Conservation (phyloP, 768 basidiomycete species). For the Rhizopogon rudus region DNA sequence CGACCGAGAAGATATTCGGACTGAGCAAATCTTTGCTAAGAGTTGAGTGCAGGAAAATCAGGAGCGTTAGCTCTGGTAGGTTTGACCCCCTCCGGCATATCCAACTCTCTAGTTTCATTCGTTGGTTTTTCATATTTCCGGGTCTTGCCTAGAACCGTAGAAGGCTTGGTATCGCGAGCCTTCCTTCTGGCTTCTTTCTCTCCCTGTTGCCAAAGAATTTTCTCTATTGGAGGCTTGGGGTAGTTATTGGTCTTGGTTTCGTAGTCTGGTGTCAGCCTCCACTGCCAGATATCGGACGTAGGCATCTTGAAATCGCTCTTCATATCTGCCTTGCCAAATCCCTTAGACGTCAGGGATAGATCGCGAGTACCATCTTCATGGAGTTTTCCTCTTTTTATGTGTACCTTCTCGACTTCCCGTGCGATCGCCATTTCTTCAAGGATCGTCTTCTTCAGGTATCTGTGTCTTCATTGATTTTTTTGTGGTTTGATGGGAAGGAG, state of each 20-base stretch:
- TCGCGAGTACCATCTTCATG: constrained; percentile 4
- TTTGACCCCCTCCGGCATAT: background rate
- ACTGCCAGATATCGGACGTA: background rate
- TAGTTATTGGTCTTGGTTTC: constrained; percentile 1
- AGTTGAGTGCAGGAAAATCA: background rate
- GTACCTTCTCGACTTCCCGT: constrained; percentile 15
- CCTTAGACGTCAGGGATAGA: background rate
- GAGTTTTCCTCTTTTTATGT: constrained; percentile 4
- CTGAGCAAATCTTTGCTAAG: background rate
- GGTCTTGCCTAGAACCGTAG: background rate
- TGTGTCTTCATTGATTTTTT: background rate
- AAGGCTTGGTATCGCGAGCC: background rate
- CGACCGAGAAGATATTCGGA: background rate
- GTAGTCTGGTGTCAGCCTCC: constrained; percentile 5
- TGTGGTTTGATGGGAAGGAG: background rate
- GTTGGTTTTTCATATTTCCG: background rate
- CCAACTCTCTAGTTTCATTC: background rate
- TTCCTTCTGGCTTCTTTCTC: background rate
- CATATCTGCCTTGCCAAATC: background rate
- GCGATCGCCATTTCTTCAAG: constrained; percentile 15
- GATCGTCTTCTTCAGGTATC: constrained; percentile 20
- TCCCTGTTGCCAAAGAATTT: background rate
- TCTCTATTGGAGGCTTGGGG: background rate
- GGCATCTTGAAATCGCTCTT: background rate
- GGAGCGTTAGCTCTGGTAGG: background rate